Evolutionary conservation across 306 rosid genomes (phyloP), one percentile per base, ranked within the genome.

Genomic region (Vigna angularis): DNA sequence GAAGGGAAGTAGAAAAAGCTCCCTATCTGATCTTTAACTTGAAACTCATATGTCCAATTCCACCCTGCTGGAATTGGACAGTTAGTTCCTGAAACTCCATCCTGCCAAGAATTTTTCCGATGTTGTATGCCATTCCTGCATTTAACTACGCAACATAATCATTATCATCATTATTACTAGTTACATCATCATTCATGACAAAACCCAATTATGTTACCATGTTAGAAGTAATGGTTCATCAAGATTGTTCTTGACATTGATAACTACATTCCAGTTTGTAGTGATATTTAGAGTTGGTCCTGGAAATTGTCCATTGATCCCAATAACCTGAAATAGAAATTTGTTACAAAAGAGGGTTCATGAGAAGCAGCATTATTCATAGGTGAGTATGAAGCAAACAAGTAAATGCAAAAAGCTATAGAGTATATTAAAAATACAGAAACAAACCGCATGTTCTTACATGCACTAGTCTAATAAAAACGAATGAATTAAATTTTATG

Each of bases 51-150:
- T 18, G 98, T 95, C 97, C 96, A 95, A 70, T 95, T 95, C 97
- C 96, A 92, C 70, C 98, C 98, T 6, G 96, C 86, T n/a, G 93
- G 98, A 76, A 95, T 91, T n/a, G 98, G 98, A 86, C 98, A 95
- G 70, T 89, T 95, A 10, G 98, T 95, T 84, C 97, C 97, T 34
- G 85, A 87, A 55, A 95, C 98, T 50, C 98, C 98, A 73, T 95
- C 98, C 79, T 92, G 98, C 97, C 97, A 95, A 2, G 98, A 89
- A 83, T 92, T 85, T 83, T 90, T 95, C 86, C 98, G 86, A 26
- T 92, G 90, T 64, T 95, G 93, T 75, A 95, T 77, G 12, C 98
- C 98, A 64, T 91, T 49, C 97, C 98, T 95, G 87, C 89, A 89
- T 83, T 82, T 66, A 64, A 82, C 81, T 82, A 80, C 52, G 61